Conservation (phyloP, 345 rosid genomes). For the Euphorbia pulcherrima region DNA sequence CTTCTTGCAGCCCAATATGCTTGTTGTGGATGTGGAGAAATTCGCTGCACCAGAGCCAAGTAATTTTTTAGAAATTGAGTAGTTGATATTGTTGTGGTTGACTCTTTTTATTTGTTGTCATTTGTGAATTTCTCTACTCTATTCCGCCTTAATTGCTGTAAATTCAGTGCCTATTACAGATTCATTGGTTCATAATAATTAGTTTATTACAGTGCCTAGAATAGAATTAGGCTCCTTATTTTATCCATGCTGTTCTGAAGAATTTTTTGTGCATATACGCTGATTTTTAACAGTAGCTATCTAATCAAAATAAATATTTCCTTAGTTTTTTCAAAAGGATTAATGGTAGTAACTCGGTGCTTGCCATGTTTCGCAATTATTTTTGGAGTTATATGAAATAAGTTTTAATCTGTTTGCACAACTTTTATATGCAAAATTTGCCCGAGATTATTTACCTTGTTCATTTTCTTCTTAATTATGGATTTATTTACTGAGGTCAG, state of each 20-base stretch:
- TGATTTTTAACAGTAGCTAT: too few relatives aligned
- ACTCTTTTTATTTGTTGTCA: too few relatives aligned
- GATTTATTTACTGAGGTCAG: too few relatives aligned
- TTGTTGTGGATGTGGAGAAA: conserved; percentile 89
- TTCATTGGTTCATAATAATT: background rate
- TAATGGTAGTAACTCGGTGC: too few relatives aligned
- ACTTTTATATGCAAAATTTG: too few relatives aligned
- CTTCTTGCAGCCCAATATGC: conserved; percentile 86
- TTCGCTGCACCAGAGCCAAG: conserved; percentile 59
- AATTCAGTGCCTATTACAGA: background rate
- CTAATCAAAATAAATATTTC: too few relatives aligned
- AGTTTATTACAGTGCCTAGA: background rate
- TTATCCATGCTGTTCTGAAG: background rate
- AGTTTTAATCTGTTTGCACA: too few relatives aligned
- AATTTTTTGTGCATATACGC: background rate
- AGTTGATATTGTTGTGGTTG: background rate
- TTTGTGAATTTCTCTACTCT: background rate
- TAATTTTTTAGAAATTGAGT: conserved; percentile 26
- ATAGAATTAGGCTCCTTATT: conserved; percentile 6
- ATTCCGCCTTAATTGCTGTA: background rate
- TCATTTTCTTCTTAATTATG: too few relatives aligned
- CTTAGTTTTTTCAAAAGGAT: too few relatives aligned
- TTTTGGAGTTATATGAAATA: too few relatives aligned
- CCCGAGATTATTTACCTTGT: too few relatives aligned
- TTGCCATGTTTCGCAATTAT: too few relatives aligned